Evolutionary conservation across 2,329 filamentous ascomycete species (phyloP), one percentile per base, ranked within the genome.

Genomic region (Cladosporium sp.): DNA sequence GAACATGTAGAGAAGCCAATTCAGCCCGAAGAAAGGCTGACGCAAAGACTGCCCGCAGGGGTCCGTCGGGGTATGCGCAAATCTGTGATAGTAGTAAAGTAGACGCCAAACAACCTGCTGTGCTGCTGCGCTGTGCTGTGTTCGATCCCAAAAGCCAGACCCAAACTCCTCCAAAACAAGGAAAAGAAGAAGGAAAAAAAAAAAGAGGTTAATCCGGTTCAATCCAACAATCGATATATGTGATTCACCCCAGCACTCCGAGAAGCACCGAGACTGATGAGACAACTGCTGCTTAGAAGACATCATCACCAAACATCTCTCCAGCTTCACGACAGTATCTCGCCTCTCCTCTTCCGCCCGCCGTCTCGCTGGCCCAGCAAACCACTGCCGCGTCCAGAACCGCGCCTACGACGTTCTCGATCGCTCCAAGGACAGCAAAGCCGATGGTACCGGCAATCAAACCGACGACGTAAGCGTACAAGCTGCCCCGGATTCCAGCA

Each of bases 401-500:
- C 12, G 66, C 71, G 2, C 70, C 70, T 2, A 74, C 67, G 3
- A 73, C 70, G 40, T 72, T 72, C 63, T 74, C 71, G n/a, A 73
- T 65, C 6, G 71, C 70, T 15, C 71, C 71, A n/a, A 99, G 78
- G 1, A 97, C 87, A 4, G 90, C 91, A 86, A 94, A 99, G 7
- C 94, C 94, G 65, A 99, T 97, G 56, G 93, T 91, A 60, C 90
- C 91, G 15, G 94, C 94, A 64, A 97, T 88, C 61, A 99, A 74
- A 9, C 92, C 94, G 20, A 99, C 90, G 1, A 97, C 84, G 69
- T 97, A 99, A 2, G 93, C 94, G 71, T 99, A 99, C 22, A 94
- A 80, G 66, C 91, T 96, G 8, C 94, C 94, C 45, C 84, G 84
- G 56, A 76, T 48, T 57, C 73, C 66, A 49, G 64, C 65, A 57